Evolutionary conservation across 306 rosid genomes (phyloP), one percentile per base, ranked within the genome.

Genomic region (Coriaria nepalensis): DNA sequence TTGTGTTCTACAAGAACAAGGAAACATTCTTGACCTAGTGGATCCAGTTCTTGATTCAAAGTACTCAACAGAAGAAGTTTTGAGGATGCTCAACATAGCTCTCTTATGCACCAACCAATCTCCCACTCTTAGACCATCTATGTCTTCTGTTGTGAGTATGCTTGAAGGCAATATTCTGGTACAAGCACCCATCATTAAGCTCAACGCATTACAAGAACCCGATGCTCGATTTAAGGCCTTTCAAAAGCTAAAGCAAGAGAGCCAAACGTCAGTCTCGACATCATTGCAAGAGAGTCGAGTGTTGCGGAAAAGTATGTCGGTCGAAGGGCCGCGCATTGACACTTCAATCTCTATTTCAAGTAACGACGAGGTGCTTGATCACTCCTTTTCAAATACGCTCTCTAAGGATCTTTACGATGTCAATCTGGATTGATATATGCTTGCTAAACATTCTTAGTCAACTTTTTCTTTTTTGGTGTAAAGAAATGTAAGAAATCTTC

Each of bases 1-100:
- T 37, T 82, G 77, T 13, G 96, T 80, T 40, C 80, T 72, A 13
- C 94, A 88, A 74, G 97, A 88, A 64, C 87, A 88, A 76, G 97
- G 95, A 60, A 88, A 74, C 55, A 76, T 88, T 47, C 68, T 87
- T 1, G 94, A 83, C 14, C 65, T 87, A 6, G 88, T 83, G 53
- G 94, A 87, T 68, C 86, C 78, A 7, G 38, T 44, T 52, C 88
- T 83, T 9, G 86, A 73, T 39, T 65, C 86, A 48, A 63, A 51
- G 43, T 83, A 78, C 67, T 61, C 79, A 32, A 5, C 45, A 45
- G 72, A 63, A 11, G 94, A 87, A 59, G 93, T 71, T 2, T 69
- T 73, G 86, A 71, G 74, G 54, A 80, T 88, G 94, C 64, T 83
- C 5, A 73, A 77, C 48, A 29, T 88, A 51, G 86, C 78, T n/a